Percentiles rank a stretch among this genome's conserved stretches.
Evolutionary conservation across 768 basidiomycete species (phyloP).

Genomic region (Mycena olivaceomarginata): DNA sequence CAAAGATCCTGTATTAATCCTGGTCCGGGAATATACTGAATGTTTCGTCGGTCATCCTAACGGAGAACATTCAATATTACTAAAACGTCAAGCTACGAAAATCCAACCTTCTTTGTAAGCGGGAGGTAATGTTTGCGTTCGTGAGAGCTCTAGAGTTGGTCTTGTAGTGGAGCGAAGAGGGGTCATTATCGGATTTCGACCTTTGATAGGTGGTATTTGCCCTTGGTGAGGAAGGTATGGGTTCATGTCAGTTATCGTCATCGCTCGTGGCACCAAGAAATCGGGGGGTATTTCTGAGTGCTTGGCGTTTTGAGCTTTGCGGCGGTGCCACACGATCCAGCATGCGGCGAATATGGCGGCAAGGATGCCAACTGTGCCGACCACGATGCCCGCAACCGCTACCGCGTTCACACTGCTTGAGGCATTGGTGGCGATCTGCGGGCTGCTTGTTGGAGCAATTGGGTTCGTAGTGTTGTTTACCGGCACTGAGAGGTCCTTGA

Average conservation of each 20-base stretch:
- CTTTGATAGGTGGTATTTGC: neutral
- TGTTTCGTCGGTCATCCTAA: neutral
- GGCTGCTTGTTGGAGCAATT: neutral
- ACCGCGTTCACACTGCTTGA: neutral
- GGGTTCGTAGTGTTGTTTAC: neutral
- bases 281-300: neutral
- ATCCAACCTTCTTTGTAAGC: constrained; percentile 1
- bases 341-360: neutral
- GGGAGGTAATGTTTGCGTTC: neutral
- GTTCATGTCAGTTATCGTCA: neutral
- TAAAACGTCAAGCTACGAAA: neutral
- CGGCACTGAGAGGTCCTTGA: neutral
- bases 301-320: neutral
- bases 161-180: neutral
- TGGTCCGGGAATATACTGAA: constrained; percentile 28
- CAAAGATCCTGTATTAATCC: too few species aligned
- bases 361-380: constrained; percentile 10
- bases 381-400: neutral
- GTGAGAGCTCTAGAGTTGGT: neutral
- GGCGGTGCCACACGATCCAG: constrained; percentile 12
- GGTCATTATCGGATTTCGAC: neutral
- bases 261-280: neutral
- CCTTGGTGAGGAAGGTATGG: neutral
- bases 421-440: neutral
- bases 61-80: neutral